Evolutionary conservation across 2,329 filamentous ascomycete species (phyloP).

Genomic region (Diplodia intermedia): DNA sequence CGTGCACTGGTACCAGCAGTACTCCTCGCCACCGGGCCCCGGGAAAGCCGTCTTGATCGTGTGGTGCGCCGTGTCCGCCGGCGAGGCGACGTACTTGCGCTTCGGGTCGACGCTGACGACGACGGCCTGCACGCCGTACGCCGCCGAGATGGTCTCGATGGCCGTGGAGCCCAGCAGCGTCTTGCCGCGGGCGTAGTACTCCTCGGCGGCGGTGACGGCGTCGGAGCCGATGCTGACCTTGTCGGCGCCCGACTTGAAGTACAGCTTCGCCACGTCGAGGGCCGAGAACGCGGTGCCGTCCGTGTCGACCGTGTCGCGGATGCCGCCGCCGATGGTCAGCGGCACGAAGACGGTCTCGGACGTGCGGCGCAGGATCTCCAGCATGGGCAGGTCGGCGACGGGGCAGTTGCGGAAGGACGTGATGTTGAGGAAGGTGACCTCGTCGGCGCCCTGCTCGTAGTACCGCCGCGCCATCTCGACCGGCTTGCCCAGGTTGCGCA

Average conservation of each 20-base stretch:
- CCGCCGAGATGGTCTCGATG: slow-evolving; percentile 91
- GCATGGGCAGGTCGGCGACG: slow-evolving; percentile 90
- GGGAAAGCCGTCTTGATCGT: slow-evolving; percentile 73
- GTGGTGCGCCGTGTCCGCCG: slow-evolving; percentile 74
- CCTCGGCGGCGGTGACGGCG: slow-evolving; percentile 89
- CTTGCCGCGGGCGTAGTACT: slow-evolving; percentile 77
- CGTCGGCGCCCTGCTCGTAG: slow-evolving; percentile 95
- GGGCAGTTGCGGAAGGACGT: slow-evolving; percentile 97
- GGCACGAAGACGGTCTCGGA: slow-evolving; percentile 95
- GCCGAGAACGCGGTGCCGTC: slow-evolving; percentile 88
- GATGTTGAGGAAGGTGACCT: slow-evolving; percentile 98
- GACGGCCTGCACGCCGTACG: slow-evolving; percentile 96
- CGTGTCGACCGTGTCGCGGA: slow-evolving; percentile 88
- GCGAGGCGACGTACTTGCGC: slow-evolving; percentile 79
- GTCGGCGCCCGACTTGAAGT: slow-evolving; percentile 96
- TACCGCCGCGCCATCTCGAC: slow-evolving; percentile 89
- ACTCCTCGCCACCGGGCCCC: slow-evolving; percentile 77
- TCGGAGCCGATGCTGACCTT: slow-evolving; percentile 98
- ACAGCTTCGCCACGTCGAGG: slow-evolving; percentile 91
- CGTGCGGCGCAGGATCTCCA: slow-evolving; percentile 85
- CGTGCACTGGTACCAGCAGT: slow-evolving; percentile 98
- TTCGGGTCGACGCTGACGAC: slow-evolving; percentile 95
- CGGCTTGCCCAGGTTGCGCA: slow-evolving; percentile 95
- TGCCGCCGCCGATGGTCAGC: slow-evolving; percentile 92
- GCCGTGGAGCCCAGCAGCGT: slow-evolving; percentile 81